phyloP scores from a whole-genome alignment of 257 asterid species.

The Solanum appendiculatum region DNA sequence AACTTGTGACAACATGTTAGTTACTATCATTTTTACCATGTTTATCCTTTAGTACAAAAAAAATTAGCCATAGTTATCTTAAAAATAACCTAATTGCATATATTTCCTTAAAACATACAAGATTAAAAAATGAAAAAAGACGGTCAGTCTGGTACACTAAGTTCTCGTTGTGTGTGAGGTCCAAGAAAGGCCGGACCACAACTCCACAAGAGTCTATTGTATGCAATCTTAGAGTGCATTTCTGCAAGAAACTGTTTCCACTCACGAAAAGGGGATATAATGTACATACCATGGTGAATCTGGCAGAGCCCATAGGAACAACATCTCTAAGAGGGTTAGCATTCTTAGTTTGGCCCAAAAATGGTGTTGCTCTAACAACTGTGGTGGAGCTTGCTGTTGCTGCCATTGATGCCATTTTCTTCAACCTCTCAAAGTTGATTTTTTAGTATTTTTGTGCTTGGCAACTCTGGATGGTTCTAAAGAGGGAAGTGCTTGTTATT shows the following conservation, averaged over 20 bases:
- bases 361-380: conserved; percentile 55
- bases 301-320: conserved; percentile 48
- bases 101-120: too few relatives aligned
- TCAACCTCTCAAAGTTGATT: background rate
- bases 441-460: background rate
- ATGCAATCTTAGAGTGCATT: background rate
- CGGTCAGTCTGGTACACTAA: background rate
- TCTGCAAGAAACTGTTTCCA: background rate
- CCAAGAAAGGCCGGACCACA: too few relatives aligned
- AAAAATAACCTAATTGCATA: background rate
- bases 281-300: conserved; percentile 45
- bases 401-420: conserved; percentile 52
- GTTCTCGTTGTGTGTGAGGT: background rate
- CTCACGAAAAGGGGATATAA: background rate
- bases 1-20: background rate
- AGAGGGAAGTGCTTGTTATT: background rate
- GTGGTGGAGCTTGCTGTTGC: conserved; percentile 49
- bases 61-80: background rate
- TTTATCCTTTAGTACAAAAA: background rate
- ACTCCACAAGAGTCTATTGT: background rate
- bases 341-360: conserved; percentile 62
- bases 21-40: background rate
- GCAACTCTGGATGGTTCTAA: background rate
- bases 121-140: background rate
- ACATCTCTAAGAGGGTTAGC: conserved; percentile 51